Evolutionary conservation across 768 basidiomycete genomes (phyloP).

Genomic region (Pholiota conissans): DNA sequence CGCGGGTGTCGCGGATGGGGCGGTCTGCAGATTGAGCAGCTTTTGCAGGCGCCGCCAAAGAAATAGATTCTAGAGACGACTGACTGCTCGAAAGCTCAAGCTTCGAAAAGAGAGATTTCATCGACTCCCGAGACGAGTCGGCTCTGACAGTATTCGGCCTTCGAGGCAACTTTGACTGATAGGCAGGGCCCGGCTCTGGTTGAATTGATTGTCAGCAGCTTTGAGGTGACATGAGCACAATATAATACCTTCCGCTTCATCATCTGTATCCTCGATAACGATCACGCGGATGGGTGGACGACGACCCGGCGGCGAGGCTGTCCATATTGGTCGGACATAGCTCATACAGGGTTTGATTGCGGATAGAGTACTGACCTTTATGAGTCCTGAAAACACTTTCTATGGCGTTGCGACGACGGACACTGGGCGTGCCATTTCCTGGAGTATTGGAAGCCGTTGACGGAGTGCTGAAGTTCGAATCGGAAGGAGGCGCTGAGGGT

Average conservation of each 20-base stretch:
- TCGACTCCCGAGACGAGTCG: slow-evolving; percentile 15
- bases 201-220: neutral
- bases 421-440: slow-evolving; percentile 3
- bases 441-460: neutral
- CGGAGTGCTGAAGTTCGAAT: neutral
- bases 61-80: slow-evolving; percentile 3
- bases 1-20: too few relatives aligned
- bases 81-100: slow-evolving; percentile 1
- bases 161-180: neutral
- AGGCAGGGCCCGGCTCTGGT: neutral
- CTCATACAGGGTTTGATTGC: neutral
- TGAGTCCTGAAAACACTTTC: slow-evolving; percentile 4
- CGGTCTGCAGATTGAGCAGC: neutral
- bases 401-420: slow-evolving; percentile 1
- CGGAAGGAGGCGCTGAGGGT: too few relatives aligned
- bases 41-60: neutral
- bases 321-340: neutral
- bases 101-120: slow-evolving; percentile 5
- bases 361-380: neutral
- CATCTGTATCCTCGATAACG: neutral
- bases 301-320: neutral
- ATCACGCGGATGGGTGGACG: neutral
- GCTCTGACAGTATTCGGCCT: neutral
- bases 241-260: neutral
- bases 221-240: neutral